Evolutionary conservation across 106 monocot genomes (phyloP), one percentile per base, ranked within the genome.

Genomic region (Apostasia shenzhenica): DNA sequence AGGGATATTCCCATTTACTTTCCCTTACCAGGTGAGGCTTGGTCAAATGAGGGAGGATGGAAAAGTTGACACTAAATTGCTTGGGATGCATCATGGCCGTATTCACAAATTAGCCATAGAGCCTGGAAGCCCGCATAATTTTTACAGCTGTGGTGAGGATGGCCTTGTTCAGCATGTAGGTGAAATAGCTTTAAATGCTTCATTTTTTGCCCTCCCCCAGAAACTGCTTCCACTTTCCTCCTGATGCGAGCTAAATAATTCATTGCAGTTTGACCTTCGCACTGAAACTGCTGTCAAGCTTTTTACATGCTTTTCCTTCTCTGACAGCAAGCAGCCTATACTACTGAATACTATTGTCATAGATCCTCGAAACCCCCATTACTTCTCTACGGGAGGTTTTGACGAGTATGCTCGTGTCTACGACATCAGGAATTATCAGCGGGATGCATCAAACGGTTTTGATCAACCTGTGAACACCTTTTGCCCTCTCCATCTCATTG

Each of bases 81-180:
- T 91, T 57, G 95, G 82, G 37, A 70, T 10, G 7, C 95, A 95
- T 59, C 57, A 40, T 60, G 85, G 88, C 2, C 83, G 95, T 49
- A 80, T 80, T 41, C 95, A 88, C 80, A 82, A 86, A 67, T 72
- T 95, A 14, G 91, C 91, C 55, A 82, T 91, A 52, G 95, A 95
- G 69, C 88, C 86, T 40, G 95, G 95, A 48, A 91, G 88, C 54
- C 78, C 95, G 3, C 73, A 86, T 65, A 80, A 84, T 65, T 88
- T 95, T 72, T 95, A 88, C 76, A 95, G 91, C 76, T 95, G 95
- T 55, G 86, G 91, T 48, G 95, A 95, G 75, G 95, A 91, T 84
- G 95, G 95, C 47, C 70, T 83, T 39, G 81, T 95, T 48, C 91
- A 91, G 50, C 85, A 78, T 71, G 94, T 91, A 84, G 56, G 81